phyloP scores from a whole-genome alignment of 768 basidiomycete species.

The Rhodotorula toruloides region DNA sequence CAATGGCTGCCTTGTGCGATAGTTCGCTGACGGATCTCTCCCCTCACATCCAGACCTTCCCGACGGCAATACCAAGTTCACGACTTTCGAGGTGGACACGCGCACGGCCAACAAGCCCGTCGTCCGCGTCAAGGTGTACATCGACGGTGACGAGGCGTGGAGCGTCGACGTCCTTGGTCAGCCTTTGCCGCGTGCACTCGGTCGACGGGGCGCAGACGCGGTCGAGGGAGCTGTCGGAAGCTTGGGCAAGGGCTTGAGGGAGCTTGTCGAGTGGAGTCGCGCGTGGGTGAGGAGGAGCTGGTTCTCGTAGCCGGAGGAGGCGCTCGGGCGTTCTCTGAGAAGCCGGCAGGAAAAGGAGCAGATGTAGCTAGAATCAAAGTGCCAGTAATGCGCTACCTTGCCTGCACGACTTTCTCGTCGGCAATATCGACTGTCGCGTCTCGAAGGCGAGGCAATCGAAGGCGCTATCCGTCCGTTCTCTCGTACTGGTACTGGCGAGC shows the following conservation, averaged over 20 bases:
- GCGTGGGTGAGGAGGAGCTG: not conserved
- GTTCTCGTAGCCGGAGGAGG: too few relatives aligned
- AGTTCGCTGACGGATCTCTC: conserved; percentile 53
- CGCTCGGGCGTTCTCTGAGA: too few relatives aligned
- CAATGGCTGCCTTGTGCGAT: conserved; percentile 50
- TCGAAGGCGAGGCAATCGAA: too few relatives aligned
- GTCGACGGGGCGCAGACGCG: not conserved
- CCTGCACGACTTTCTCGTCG: too few relatives aligned
- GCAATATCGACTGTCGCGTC: too few relatives aligned
- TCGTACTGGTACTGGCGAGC: too few relatives aligned
- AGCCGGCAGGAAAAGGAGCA: too few relatives aligned
- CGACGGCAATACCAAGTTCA: conserved; percentile 65
- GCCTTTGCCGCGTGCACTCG: conserved; percentile 19
- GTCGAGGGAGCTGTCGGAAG: conserved; percentile 21
- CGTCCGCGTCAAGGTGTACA: conserved; percentile 57
- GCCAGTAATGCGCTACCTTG: too few relatives aligned
- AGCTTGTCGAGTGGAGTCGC: conserved; percentile 9
- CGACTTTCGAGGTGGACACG: conserved; percentile 66
- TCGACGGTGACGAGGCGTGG: conserved; percentile 55
- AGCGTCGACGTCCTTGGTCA: conserved; percentile 39
- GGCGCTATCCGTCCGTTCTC: too few relatives aligned
- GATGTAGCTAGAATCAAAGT: too few relatives aligned
- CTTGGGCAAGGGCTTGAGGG: conserved; percentile 33
- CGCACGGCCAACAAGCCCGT: conserved; percentile 54
- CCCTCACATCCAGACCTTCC: conserved; percentile 52